A percentile compares a stretch with the other conserved stretches of the same genome.
Evolutionary conservation across 306 rosid species (phyloP).

Genomic region (Fragaria nilgerrensis): DNA sequence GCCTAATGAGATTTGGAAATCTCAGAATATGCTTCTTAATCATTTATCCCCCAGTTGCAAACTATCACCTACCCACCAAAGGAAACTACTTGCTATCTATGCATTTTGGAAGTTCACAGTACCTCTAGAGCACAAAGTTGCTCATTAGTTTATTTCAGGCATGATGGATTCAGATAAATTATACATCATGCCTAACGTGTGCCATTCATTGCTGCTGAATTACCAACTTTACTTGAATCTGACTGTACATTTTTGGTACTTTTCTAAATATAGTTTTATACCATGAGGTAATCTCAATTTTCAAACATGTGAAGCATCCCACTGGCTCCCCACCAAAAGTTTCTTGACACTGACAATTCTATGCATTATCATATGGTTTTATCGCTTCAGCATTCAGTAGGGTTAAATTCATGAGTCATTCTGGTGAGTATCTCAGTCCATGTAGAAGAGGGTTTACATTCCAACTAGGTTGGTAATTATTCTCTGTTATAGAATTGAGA

Average conservation of each 20-base stretch:
- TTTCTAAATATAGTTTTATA: neutral
- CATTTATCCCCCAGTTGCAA: neutral
- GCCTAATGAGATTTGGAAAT: neutral
- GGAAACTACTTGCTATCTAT: neutral
- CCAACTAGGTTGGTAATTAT: conserved; percentile 3
- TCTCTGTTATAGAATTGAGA: neutral
- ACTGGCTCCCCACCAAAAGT: conserved; percentile 12
- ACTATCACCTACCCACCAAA: neutral
- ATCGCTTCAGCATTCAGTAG: neutral
- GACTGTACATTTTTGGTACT: neutral
- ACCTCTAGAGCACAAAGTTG: neutral
- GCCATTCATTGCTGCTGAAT: neutral
- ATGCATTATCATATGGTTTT: neutral
- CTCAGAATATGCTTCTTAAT: neutral
- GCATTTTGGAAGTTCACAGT: neutral
- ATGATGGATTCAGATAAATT: neutral
- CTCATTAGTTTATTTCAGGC: neutral
- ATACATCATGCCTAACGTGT: neutral
- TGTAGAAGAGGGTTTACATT: neutral
- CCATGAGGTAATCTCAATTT: neutral
- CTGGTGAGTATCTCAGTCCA: neutral
- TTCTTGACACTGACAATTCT: conserved; percentile 4
- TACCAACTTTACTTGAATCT: neutral
- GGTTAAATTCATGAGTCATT: neutral
- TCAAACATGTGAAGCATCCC: conserved; percentile 1